A percentile compares a stretch with the other conserved stretches of the same genome.
These are phyloP conservation scores for Petunia axillaris DNA, from an alignment of 257 asterid species.

Conservation along the genomic window DNA sequence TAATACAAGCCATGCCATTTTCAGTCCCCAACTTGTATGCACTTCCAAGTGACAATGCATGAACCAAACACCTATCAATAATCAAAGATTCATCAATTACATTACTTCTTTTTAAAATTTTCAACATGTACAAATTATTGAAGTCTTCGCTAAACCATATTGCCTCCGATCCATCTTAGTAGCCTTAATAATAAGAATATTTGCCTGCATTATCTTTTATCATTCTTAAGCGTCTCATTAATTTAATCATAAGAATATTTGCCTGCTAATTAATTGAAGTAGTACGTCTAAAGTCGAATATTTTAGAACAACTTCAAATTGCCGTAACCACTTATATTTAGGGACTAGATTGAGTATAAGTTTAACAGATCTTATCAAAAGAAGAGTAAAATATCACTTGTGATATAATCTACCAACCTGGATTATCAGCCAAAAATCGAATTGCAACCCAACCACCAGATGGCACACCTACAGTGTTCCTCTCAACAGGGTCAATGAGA, in stretches of 20 bases:
- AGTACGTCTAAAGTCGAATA: no score
- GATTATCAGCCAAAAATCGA: constrained; percentile 39
- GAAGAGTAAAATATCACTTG: neutral
- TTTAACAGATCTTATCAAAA: no score
- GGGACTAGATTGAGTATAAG: no score
- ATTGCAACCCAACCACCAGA: constrained; percentile 42
- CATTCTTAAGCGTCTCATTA: no score
- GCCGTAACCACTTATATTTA: no score
- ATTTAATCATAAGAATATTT: no score
- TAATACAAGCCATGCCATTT: constrained; percentile 43
- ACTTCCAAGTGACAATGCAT: constrained; percentile 45
- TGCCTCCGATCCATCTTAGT: neutral
- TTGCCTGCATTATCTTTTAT: neutral
- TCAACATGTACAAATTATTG: no score
- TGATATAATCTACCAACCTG: constrained; percentile 28
- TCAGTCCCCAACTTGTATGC: constrained; percentile 44
- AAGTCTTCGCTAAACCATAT: neutral
- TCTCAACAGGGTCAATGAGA: constrained; percentile 39
- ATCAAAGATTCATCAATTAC: neutral
- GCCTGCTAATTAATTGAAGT: no score
- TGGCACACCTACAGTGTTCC: constrained; percentile 43
- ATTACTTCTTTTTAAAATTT: neutral
- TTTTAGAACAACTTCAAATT: no score
- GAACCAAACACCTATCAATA: constrained; percentile 35
- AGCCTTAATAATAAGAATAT: neutral